Conservation (phyloP, 2,329 filamentous ascomycete species). For the Colletotrichum noveboracense region DNA sequence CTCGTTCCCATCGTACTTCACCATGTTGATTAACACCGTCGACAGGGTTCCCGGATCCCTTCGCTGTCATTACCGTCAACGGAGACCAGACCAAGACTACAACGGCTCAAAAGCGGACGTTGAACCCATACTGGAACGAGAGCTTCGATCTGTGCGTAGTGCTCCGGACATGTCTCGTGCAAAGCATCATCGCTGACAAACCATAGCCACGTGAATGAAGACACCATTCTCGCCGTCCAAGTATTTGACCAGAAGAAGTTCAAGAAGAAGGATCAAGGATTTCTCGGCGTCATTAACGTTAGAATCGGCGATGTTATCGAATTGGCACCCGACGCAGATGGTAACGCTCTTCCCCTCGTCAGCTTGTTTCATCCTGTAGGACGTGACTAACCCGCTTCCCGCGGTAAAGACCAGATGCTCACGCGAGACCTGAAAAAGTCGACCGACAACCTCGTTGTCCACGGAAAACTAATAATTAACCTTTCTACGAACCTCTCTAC, state of each 20-base stretch:
- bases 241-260: slow-evolving; percentile 99
- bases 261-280: slow-evolving; percentile 99
- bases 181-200: background rate
- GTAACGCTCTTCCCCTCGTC: slow-evolving; percentile 55
- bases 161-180: slow-evolving; percentile 24
- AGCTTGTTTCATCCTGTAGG: slow-evolving; percentile 7
- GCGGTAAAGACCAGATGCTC: slow-evolving; percentile 90
- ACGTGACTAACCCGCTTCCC: slow-evolving; percentile 30
- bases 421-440: slow-evolving; percentile 97
- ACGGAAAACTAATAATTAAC: slow-evolving; percentile 97
- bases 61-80: slow-evolving; percentile 95
- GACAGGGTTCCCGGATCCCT: slow-evolving; percentile 93
- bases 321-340: slow-evolving; percentile 86
- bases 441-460: slow-evolving; percentile 95
- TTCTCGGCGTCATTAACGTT: slow-evolving; percentile 96
- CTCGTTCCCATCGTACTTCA: background rate
- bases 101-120: slow-evolving; percentile 91
- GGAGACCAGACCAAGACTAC: slow-evolving; percentile 99
- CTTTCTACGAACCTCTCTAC: slow-evolving; percentile 86
- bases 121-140: slow-evolving; percentile 99
- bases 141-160: slow-evolving; percentile 90
- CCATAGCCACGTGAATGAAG: slow-evolving; percentile 83
- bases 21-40: slow-evolving; percentile 28
- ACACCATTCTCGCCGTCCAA: slow-evolving; percentile 95
- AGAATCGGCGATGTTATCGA: slow-evolving; percentile 95